Percentiles rank a stretch among this genome's conserved stretches.
Evolutionary conservation across 495 filamentous ascomycete genomes (phyloP).

Genomic region (Talaromyces trachyspermus): DNA sequence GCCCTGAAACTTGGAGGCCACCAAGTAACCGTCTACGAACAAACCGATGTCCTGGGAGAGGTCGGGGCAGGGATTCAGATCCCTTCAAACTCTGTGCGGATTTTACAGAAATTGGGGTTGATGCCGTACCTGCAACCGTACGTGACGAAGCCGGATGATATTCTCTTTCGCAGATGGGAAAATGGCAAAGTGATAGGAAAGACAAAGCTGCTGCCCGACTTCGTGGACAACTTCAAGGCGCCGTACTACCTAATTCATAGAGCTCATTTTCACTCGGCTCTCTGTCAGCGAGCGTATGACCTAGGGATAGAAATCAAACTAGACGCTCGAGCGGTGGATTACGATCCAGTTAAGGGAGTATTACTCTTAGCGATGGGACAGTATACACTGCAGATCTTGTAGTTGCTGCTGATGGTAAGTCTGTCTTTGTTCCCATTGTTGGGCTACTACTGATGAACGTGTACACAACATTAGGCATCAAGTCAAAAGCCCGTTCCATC

Average conservation of each 20-base stretch:
- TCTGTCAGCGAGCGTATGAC: constrained; percentile 24
- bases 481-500: constrained; percentile 24
- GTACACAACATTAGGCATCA: constrained; percentile 19
- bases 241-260: constrained; percentile 41
- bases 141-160: constrained; percentile 28
- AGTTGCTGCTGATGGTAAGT: constrained; percentile 37
- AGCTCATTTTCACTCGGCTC: constrained; percentile 31
- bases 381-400: constrained; percentile 25
- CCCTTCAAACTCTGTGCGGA: constrained; percentile 44
- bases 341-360: constrained; percentile 12
- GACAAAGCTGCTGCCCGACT: constrained; percentile 30
- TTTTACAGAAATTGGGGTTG: constrained; percentile 38
- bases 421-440: not conserved
- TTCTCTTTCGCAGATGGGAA: constrained; percentile 37
- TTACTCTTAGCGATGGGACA: constrained; percentile 15
- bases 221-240: constrained; percentile 22
- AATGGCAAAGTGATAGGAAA: constrained; percentile 30
- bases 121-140: constrained; percentile 21
- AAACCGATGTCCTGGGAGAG: constrained; percentile 34
- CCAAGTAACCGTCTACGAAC: constrained; percentile 41
- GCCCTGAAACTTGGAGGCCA: constrained; percentile 36
- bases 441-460: not conserved
- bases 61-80: constrained; percentile 57
- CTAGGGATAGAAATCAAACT: constrained; percentile 24
- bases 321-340: constrained; percentile 16